Evolutionary conservation across 805 yeast genomes (phyloP).

Genomic region (Nadsonia fulvescens): DNA sequence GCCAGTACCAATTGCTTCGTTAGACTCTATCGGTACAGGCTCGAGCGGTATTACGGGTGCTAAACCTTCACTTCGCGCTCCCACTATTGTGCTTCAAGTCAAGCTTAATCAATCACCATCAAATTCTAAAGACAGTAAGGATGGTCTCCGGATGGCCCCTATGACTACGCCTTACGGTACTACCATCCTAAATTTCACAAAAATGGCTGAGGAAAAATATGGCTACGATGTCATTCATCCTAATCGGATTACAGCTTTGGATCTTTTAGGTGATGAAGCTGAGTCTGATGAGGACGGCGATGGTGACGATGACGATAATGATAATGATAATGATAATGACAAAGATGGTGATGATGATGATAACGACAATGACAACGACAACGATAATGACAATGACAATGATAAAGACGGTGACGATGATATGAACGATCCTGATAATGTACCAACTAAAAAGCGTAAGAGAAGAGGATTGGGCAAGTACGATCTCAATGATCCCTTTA

Average conservation of each 20-base stretch:
- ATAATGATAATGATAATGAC: constrained; percentile 13
- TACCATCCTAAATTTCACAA: constrained; percentile 45
- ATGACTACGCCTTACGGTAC: constrained; percentile 9
- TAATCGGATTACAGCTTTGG: constrained; percentile 29
- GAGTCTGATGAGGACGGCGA: constrained; percentile 30
- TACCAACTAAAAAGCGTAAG: constrained; percentile 23
- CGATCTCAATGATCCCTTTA: constrained; percentile 86
- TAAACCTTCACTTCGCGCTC: too few species aligned
- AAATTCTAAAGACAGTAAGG: too few species aligned
- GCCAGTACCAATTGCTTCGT: too few species aligned
- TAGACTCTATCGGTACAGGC: too few species aligned
- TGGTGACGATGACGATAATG: constrained; percentile 17
- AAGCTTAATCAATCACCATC: too few species aligned
- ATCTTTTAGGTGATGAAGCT: constrained; percentile 30
- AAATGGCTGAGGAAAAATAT: constrained; percentile 65
- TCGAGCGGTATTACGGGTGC: too few species aligned
- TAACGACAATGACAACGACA: constrained; percentile 25
- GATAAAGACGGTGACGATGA: constrained; percentile 14
- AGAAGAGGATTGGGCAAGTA: constrained; percentile 79
- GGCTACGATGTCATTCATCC: constrained; percentile 65
- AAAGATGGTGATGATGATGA: constrained; percentile 20
- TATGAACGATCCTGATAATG: constrained; percentile 2
- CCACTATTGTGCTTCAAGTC: too few species aligned
- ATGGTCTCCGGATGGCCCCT: too few species aligned
- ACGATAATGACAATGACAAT: constrained; percentile 13